Base-by-base conservation (phyloP, 805 yeast genomes). In the Nakazawaea holstii region DNA sequence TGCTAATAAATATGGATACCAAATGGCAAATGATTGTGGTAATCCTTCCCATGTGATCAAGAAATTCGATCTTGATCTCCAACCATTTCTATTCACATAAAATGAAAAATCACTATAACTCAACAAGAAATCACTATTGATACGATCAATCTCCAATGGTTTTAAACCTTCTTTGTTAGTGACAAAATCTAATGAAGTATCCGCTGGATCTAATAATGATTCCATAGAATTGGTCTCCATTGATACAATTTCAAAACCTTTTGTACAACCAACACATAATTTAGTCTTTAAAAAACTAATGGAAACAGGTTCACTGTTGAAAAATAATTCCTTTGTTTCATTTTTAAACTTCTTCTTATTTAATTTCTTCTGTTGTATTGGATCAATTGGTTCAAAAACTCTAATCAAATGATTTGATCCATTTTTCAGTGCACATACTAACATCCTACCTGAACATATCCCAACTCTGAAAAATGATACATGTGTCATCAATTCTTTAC, bases 41-140 rank as follows among this genome's bases (percentile, higher is more conserved):
- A 82, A 78, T 33, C 98, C 97, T 67, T 94, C 98, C 99, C 99
- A 94, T 60, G 86, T 82, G 45, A 94, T 84, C 54, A 91, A 85
- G 91, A 96, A 91, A 44, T 88, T 92, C 39, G 94, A 88, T 53
- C 91, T 80, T 15, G 95, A 84, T 56, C 97, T 77, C 99, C 99
- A 94, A 24, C 99, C 99, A 63, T 91, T 91, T 50, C 86, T 77
- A 59, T 94, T 91, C 56, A 94, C 95, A 66, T 87, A 90, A 65
- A 94, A 94, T 41, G 97, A 92, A 62, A 92, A 90, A 61, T 90
- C 97, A 4, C 95, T 80, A 62, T 92, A 94, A 62, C 91, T 84
- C 53, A 94, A 75, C 58, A 94, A 68, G 62, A 92, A 94, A 67
- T 91, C 94, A 46, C 84, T 81, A 49, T 92, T 94, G 49, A 94